Evolutionary conservation across 495 filamentous ascomycete genomes (phyloP), one percentile per base, ranked within the genome.

Genomic region (Aspergillus cavernicola): DNA sequence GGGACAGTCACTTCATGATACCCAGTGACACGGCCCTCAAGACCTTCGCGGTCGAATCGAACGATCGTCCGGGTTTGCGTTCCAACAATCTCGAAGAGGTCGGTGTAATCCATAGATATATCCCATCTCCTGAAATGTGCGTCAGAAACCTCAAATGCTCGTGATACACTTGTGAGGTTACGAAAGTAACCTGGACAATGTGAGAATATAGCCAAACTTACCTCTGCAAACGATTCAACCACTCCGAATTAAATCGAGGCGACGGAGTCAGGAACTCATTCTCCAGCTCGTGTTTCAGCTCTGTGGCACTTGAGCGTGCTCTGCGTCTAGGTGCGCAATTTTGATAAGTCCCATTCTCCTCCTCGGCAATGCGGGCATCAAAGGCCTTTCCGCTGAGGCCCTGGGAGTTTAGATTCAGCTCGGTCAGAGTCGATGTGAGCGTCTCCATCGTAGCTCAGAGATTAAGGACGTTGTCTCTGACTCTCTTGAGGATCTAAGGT

Each of bases 1-100:
- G 92, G 92, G 20, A 97, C 83, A 0, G 93, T 97, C 43, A 97
- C 87, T 70, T 97, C 92, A 63, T 84, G 88, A 66, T 98, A 97
- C 20, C 92, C 93, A 15, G 89, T 95, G 12, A 98, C 91, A 26
- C 87, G 81, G 16, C 93, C 93, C 72, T 97, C 92, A 22, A 97
- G 80, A 13, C 93, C 95, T 66, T 96, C 90, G 47, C 95, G 81
- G 36, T 83, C 85, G 68, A 98, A 98, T 41, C 93, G 87, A 48
- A 88, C 93, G 58, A 96, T 85, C 13, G 91, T 96, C 47, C 93
- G 85, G 3, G 90, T 88, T 71, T 97, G 95, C 0, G 91, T 96
- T 13, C 90, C 89, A 7, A 90, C 89, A 33, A 97, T 75, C 51
- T 85, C 80, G 71, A 96, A 96, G 18, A 97, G 79, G 44, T 88